Base-by-base conservation (phyloP, 208 protist genomes). In the Wallacemonas sp. region DNA sequence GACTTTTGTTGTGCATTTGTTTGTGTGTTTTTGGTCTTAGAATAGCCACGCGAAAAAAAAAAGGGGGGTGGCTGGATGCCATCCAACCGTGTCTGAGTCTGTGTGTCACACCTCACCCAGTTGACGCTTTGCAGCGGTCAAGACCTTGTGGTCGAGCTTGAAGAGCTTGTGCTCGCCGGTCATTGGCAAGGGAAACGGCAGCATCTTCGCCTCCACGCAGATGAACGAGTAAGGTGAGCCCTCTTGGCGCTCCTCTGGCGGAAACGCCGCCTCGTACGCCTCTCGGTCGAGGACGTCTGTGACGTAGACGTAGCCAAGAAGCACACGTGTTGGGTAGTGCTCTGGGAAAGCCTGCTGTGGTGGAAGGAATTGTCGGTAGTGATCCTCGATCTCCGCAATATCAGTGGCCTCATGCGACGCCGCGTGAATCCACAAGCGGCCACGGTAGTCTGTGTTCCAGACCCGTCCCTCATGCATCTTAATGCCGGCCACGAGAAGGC, bases 361-460 rank as follows among this genome's bases (percentile, higher is more conserved):
- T 11, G 64, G 33, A 49, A 82, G 54, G 60, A 95, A 94, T 43
- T 67, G 81, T 23, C 70, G 21, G 67, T 97, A 95, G 55, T 86
- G 86, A 14, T 67, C 43, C 78, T 97, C 88, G 11, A 87, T 65
- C 47, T 91, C 83, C 44, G 70, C 63, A 19, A 96, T 82, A n/a
- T 92, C 80, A 3, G 70, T 62, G 21, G 88, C 80, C 66, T 87
- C 57, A 34, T 85, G 73, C 6, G 83, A 55, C 11, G 92, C 88
- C 2, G 88, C 85, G 55, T 96, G 90, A 54, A 98, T 98, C 93
- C 95, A 98, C 60, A 98, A 70, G 9, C 84, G 60, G 1, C 95
- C 95, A n/a, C 93, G 82, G 75, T 95, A 94, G 61, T 85, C 61
- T 0, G 86, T 89, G 32, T 29, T 44, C 93, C 95, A 98, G 41